Evolutionary conservation across 371 early-diverging fungal genomes (phyloP).

Genomic region (Mucor saturninus): DNA sequence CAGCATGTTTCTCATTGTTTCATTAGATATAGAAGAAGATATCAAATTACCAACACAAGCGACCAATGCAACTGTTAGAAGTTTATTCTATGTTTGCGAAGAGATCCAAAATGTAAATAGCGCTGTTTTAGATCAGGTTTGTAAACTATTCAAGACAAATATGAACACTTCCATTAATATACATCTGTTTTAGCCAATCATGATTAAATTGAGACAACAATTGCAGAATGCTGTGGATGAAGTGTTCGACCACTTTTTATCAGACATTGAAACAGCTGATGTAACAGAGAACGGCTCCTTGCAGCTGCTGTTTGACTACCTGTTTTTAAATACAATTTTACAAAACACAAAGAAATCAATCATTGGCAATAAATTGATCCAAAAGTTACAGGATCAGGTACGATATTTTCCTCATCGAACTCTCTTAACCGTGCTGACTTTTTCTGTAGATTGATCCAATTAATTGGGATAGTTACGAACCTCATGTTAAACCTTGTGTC

Average conservation of each 20-base stretch:
- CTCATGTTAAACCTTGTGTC: constrained; percentile 46
- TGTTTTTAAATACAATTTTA: constrained; percentile 37
- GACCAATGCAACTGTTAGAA: constrained; percentile 42
- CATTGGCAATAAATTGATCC: not conserved
- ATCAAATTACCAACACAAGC: constrained; percentile 53
- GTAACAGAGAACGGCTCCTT: constrained; percentile 58
- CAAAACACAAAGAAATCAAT: not conserved
- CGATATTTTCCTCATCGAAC: not conserved
- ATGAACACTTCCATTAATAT: constrained; percentile 1
- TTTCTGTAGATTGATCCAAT: constrained; percentile 60
- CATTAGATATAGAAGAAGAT: constrained; percentile 29
- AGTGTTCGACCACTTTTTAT: constrained; percentile 7
- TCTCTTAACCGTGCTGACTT: not conserved
- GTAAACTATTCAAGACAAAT: not conserved
- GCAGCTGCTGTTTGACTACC: constrained; percentile 59
- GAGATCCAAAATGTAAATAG: constrained; percentile 56
- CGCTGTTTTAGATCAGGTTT: constrained; percentile 44
- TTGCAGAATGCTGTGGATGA: not conserved
- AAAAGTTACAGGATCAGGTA: constrained; percentile 3
- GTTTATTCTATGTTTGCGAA: constrained; percentile 49
- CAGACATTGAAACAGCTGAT: not conserved
- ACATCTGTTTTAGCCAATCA: constrained; percentile 1
- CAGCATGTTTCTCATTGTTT: too few relatives aligned
- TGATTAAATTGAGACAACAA: constrained; percentile 9
- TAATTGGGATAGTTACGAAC: constrained; percentile 57